Conservation (phyloP, 306 rosid species). For the Cicer pinnatifidum region DNA sequence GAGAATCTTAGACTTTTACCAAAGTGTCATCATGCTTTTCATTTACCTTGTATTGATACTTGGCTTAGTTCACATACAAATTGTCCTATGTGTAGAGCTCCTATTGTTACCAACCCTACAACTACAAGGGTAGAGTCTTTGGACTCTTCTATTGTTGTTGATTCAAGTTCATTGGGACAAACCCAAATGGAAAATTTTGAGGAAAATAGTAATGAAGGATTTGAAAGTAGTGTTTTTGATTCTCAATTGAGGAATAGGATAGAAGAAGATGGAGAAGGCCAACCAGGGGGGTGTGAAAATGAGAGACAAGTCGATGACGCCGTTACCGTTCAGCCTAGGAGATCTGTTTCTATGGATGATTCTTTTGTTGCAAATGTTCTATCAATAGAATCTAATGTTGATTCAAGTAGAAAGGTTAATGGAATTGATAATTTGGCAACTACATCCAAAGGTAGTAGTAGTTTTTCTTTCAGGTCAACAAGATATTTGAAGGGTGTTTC, state of each 20-base stretch:
- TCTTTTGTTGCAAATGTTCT: conserved; percentile 46
- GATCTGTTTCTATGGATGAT: conserved; percentile 76
- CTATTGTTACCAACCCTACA: conserved; percentile 47
- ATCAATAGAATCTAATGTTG: conserved; percentile 34
- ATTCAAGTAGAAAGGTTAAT: conserved; percentile 42
- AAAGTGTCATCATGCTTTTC: conserved; percentile 87
- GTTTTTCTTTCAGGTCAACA: conserved; percentile 57
- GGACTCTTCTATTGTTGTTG: conserved; percentile 39
- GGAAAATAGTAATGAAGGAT: conserved; percentile 21
- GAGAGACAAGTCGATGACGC: conserved; percentile 28
- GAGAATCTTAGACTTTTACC: conserved; percentile 81
- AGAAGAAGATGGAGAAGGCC: conserved; percentile 41
- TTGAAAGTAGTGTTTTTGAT: conserved; percentile 43
- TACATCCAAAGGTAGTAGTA: conserved; percentile 49
- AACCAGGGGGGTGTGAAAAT: background rate
- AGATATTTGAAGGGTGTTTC: conserved; percentile 49
- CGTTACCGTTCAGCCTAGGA: conserved; percentile 39
- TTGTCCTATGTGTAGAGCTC: conserved; percentile 89
- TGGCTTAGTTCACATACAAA: conserved; percentile 91
- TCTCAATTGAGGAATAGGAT: conserved; percentile 42
- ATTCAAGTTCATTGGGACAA: conserved; percentile 44
- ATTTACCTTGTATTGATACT: conserved; percentile 79
- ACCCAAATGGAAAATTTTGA: conserved; percentile 29
- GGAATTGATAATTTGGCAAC: conserved; percentile 48
- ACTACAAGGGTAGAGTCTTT: conserved; percentile 12